Evolutionary conservation across 176 grass and related monocot genomes (phyloP).

Genomic region (Triticum timopheevii): DNA sequence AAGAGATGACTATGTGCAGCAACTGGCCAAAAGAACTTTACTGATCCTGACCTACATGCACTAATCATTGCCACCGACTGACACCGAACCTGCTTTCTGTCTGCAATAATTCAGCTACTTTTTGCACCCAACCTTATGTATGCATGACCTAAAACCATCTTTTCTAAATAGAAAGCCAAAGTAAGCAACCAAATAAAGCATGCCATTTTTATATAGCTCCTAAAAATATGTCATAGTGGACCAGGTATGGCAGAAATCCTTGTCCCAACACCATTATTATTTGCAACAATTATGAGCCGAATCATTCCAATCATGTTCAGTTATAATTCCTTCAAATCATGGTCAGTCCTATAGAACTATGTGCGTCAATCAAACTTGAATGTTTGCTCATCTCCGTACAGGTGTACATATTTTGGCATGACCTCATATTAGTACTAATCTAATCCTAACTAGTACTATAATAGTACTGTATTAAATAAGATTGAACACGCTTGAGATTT

Average conservation of each 20-base stretch:
- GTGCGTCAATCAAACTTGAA: conserved; percentile 2
- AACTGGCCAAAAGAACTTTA: conserved; percentile 30
- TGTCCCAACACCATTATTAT: conserved; percentile 18
- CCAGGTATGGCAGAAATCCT: background rate
- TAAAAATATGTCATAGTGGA: conserved; percentile 10
- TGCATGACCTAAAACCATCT: conserved; percentile 27
- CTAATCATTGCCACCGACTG: conserved; percentile 39
- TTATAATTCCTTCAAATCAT: background rate
- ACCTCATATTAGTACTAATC: background rate
- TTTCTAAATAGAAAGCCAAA: conserved; percentile 45
- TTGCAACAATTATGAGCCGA: conserved; percentile 26
- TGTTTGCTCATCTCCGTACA: conserved; percentile 25
- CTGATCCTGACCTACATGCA: conserved; percentile 16
- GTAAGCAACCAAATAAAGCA: conserved; percentile 31
- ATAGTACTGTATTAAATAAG: background rate
- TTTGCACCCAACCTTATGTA: conserved; percentile 26
- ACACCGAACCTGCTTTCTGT: conserved; percentile 35
- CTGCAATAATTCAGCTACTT: conserved; percentile 55
- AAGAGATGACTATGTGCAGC: background rate
- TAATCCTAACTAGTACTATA: background rate
- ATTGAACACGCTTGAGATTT: background rate
- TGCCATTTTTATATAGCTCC: conserved; percentile 24
- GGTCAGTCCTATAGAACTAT: background rate
- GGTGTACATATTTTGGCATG: background rate
- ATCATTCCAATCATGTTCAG: conserved; percentile 7